Percentiles rank a stretch among this genome's conserved stretches.
phyloP scores from a whole-genome alignment of 306 rosid species.

The Fragaria iinumae region DNA sequence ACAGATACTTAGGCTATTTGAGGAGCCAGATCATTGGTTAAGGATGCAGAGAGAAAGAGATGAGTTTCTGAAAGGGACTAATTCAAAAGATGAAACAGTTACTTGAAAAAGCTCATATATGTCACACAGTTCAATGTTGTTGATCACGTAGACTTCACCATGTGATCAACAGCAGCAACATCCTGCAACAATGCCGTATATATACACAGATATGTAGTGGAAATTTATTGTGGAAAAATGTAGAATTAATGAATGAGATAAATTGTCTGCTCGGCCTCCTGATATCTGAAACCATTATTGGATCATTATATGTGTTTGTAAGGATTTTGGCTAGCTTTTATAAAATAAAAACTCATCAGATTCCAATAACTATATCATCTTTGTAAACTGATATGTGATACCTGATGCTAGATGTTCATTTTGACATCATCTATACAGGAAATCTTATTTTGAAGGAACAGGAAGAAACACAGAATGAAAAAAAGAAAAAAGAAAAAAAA shows the following conservation, averaged over 20 bases:
- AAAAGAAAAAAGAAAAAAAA: too few relatives aligned
- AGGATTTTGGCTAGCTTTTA: not conserved
- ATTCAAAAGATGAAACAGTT: conserved; percentile 15
- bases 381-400: not conserved
- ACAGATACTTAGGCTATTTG: conserved; percentile 43
- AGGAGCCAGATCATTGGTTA: conserved; percentile 39
- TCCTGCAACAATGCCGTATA: not conserved
- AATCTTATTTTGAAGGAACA: not conserved
- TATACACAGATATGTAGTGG: not conserved
- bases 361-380: not conserved
- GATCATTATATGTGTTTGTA: not conserved
- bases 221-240: not conserved
- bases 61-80: conserved; percentile 27
- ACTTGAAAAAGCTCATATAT: not conserved
- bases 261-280: not conserved
- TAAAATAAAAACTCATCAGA: not conserved
- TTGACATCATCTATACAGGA: not conserved
- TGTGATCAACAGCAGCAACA: not conserved
- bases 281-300: conserved; percentile 3
- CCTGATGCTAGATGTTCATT: not conserved
- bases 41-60: conserved; percentile 41
- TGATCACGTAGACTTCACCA: not conserved
- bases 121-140: not conserved
- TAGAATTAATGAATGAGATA: not conserved
- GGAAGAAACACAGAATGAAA: not conserved